phyloP scores from a whole-genome alignment of 768 basidiomycete genomes.

The Mycena crocata region DNA sequence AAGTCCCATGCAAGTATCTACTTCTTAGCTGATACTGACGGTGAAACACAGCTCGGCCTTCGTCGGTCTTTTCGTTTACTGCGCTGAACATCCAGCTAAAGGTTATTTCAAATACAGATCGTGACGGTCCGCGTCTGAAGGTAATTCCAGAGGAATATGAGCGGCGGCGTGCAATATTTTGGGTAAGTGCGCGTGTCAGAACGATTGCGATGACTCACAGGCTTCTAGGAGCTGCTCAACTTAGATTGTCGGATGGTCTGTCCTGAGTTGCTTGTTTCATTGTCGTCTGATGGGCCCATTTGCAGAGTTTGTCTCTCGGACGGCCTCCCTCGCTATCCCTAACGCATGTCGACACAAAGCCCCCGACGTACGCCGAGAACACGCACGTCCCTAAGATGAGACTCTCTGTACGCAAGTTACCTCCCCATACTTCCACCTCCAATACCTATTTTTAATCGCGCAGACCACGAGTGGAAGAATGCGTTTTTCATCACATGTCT shows the following conservation, averaged over 20 bases:
- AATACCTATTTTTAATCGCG: slow-evolving; percentile 29
- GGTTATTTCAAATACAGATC: slow-evolving; percentile 59
- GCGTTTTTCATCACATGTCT: slow-evolving; percentile 72
- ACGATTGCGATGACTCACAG: slow-evolving; percentile 1
- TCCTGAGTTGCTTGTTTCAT: slow-evolving; percentile 20
- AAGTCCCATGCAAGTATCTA: slow-evolving; percentile 42
- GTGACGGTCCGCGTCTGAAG: slow-evolving; percentile 72
- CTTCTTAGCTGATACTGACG: slow-evolving; percentile 16
- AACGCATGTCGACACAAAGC: slow-evolving; percentile 72
- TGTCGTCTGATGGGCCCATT: neutral
- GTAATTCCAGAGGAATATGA: slow-evolving; percentile 80
- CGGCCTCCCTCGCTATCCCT: slow-evolving; percentile 77
- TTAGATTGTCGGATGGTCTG: slow-evolving; percentile 75
- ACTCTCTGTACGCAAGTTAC: slow-evolving; percentile 57
- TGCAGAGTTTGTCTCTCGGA: slow-evolving; percentile 75
- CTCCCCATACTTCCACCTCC: neutral
- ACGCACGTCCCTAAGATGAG: slow-evolving; percentile 59
- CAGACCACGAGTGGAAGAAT: slow-evolving; percentile 81
- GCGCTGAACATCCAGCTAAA: slow-evolving; percentile 20
- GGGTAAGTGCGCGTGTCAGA: slow-evolving; percentile 45
- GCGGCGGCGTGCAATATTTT: slow-evolving; percentile 75
- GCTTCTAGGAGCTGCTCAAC: slow-evolving; percentile 65
- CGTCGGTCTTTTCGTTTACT: slow-evolving; percentile 24
- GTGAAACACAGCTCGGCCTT: slow-evolving; percentile 25
- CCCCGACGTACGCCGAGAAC: slow-evolving; percentile 48